A percentile compares a stretch with the other conserved stretches of the same genome.
These are phyloP conservation scores for Epichloe glyceriae DNA, from an alignment of 2,329 filamentous ascomycete species.

Conservation along the genomic window DNA sequence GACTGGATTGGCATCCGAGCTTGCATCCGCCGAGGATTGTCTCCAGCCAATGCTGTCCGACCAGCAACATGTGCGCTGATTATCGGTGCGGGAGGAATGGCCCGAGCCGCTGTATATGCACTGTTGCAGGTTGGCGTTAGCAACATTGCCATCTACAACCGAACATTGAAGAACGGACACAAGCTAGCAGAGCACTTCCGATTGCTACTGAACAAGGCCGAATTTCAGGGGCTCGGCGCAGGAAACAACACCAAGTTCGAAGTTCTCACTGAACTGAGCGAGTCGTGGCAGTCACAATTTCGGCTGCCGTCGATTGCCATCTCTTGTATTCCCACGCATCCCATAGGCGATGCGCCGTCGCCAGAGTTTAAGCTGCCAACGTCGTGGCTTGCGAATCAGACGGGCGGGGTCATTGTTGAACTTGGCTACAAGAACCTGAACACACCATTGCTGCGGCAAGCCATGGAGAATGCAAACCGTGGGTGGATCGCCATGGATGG, in stretches of 20 bases:
- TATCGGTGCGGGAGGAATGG: conserved; percentile 62
- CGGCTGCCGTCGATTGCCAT: conserved; percentile 60
- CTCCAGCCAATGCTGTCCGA: conserved; percentile 54
- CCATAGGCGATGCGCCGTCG: conserved; percentile 47
- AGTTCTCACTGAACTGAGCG: conserved; percentile 44
- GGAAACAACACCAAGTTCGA: conserved; percentile 35
- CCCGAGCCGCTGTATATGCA: conserved; percentile 62
- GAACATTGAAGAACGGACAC: conserved; percentile 53
- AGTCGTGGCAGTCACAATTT: conserved; percentile 51
- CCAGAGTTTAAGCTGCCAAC: conserved; percentile 57
- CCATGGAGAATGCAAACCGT: conserved; percentile 42
- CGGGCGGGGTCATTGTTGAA: conserved; percentile 65
- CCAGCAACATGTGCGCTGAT: conserved; percentile 43
- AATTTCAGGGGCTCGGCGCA: conserved; percentile 29
- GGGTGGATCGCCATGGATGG: conserved; percentile 69
- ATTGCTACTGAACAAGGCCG: conserved; percentile 32
- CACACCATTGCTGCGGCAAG: conserved; percentile 58
- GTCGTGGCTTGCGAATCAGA: conserved; percentile 58
- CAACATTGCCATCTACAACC: conserved; percentile 63
- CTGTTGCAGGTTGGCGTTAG: conserved; percentile 66
- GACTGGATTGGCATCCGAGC: conserved; percentile 71
- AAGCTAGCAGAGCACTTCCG: conserved; percentile 59
- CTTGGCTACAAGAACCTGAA: conserved; percentile 61
- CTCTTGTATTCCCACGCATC: conserved; percentile 62
- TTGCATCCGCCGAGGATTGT: conserved; percentile 58